These are phyloP conservation scores for Cetraspora pellucida DNA, from an alignment of 192 early-diverging fungal species.

Conservation along the genomic window DNA sequence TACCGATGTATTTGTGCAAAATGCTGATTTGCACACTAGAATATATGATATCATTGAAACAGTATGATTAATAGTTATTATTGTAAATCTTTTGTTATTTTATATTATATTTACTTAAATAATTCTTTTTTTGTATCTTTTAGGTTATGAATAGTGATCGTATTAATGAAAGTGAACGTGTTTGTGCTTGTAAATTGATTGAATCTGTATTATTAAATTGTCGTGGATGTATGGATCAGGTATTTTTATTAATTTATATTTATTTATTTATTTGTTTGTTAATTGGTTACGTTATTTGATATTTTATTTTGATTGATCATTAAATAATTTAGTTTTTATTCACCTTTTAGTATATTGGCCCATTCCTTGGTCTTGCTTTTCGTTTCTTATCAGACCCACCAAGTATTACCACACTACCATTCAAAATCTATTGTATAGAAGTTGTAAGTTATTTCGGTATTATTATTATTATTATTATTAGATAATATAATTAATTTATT, in stretches of 20 bases:
- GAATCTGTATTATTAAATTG: constrained; percentile 86
- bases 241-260: constrained; percentile 31
- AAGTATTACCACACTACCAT: constrained; percentile 64
- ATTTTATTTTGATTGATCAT: background rate
- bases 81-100: background rate
- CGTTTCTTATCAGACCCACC: constrained; percentile 62
- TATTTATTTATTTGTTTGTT: background rate
- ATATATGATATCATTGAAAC: constrained; percentile 87
- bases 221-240: constrained; percentile 77
- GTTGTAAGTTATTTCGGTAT: constrained; percentile 45
- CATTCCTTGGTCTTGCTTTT: constrained; percentile 70
- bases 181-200: constrained; percentile 80
- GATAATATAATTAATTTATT: background rate
- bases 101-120: background rate
- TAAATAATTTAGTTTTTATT: constrained; percentile 11
- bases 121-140: constrained; percentile 5
- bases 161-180: constrained; percentile 76
- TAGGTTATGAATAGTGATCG: constrained; percentile 73
- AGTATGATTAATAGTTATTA: constrained; percentile 33
- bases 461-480: background rate
- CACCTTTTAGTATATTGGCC: constrained; percentile 57
- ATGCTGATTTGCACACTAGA: constrained; percentile 67
- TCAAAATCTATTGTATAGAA: constrained; percentile 79
- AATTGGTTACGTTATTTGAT: background rate
- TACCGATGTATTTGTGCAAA: constrained; percentile 71